Conservation (phyloP, 176 grass and related monocot species). For the Metroxylon sagu region DNA sequence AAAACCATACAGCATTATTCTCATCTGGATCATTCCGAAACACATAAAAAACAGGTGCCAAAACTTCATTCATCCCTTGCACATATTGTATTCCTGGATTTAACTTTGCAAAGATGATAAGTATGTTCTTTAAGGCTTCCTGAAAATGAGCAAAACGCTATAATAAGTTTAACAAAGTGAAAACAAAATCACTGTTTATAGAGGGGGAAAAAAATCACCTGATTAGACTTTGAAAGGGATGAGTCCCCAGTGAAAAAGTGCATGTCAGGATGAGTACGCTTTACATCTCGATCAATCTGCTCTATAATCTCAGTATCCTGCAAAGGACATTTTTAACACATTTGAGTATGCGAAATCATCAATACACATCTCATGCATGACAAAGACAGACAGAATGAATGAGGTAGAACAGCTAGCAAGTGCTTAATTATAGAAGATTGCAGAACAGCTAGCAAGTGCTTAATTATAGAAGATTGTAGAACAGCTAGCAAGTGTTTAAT, state of each 20-base stretch:
- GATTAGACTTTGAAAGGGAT: conserved; percentile 77
- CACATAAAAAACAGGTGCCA: conserved; percentile 73
- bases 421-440: neutral
- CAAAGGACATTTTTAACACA: neutral
- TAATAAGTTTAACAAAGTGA: conserved; percentile 18
- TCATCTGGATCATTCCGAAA: conserved; percentile 71
- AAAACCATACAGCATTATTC: conserved; percentile 84
- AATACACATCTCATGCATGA: no score
- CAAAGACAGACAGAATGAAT: neutral
- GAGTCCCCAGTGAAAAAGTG: conserved; percentile 77
- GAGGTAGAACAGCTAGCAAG: neutral
- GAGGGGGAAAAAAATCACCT: conserved; percentile 39
- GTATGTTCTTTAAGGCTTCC: conserved; percentile 57
- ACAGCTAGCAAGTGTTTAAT: neutral
- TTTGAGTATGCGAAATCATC: no score
- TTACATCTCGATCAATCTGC: conserved; percentile 93
- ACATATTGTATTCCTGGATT: conserved; percentile 92
- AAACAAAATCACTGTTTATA: conserved; percentile 21
- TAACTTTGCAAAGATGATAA: conserved; percentile 78
- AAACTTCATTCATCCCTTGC: conserved; percentile 94
- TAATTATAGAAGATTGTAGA: neutral
- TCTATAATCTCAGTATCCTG: conserved; percentile 72
- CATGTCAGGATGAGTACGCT: conserved; percentile 85
- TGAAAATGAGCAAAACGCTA: conserved; percentile 21
- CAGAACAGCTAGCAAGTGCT: neutral